These are phyloP conservation scores for Fusarium coffeatum DNA, from an alignment of 2,329 filamentous ascomycete species.

Conservation along the genomic window DNA sequence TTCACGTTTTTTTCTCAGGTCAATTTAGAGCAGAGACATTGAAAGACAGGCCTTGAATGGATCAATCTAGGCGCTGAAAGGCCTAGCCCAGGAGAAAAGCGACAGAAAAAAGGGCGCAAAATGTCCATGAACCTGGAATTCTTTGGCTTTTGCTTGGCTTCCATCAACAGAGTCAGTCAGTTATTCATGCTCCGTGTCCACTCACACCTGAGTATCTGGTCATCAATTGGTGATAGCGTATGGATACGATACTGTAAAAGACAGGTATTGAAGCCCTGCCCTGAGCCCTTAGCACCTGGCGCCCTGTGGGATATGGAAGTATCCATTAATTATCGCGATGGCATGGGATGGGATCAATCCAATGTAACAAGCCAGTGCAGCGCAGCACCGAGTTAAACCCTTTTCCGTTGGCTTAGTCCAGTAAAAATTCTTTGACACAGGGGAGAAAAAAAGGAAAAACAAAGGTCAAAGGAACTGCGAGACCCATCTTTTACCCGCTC, in stretches of 20 bases:
- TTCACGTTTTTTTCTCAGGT: neutral
- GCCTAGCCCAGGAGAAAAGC: slow-evolving; percentile 21
- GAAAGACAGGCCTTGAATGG: slow-evolving; percentile 21
- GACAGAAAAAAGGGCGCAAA: slow-evolving; percentile 30
- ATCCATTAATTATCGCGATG: neutral
- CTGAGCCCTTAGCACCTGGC: slow-evolving; percentile 38
- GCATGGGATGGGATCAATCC: neutral
- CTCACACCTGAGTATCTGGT: slow-evolving; percentile 26
- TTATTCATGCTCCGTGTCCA: slow-evolving; percentile 20
- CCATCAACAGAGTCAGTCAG: slow-evolving; percentile 15
- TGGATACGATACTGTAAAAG: neutral
- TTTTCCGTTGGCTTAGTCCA: slow-evolving; percentile 33
- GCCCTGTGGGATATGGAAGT: slow-evolving; percentile 22
- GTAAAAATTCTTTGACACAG: slow-evolving; percentile 40
- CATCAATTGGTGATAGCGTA: slow-evolving; percentile 26
- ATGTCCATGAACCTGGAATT: slow-evolving; percentile 10
- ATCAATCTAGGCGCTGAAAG: slow-evolving; percentile 41
- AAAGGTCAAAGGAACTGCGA: neutral
- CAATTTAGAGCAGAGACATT: neutral
- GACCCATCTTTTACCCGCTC: slow-evolving; percentile 46
- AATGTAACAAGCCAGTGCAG: slow-evolving; percentile 33
- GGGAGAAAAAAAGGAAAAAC: slow-evolving; percentile 10
- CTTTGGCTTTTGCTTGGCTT: slow-evolving; percentile 15
- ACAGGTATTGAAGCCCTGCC: slow-evolving; percentile 29
- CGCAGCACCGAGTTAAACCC: slow-evolving; percentile 21